A percentile compares a stretch with the other conserved stretches of the same genome.
Evolutionary conservation across 805 yeast genomes (phyloP).

Genomic region (Babjeviella inositovora): DNA sequence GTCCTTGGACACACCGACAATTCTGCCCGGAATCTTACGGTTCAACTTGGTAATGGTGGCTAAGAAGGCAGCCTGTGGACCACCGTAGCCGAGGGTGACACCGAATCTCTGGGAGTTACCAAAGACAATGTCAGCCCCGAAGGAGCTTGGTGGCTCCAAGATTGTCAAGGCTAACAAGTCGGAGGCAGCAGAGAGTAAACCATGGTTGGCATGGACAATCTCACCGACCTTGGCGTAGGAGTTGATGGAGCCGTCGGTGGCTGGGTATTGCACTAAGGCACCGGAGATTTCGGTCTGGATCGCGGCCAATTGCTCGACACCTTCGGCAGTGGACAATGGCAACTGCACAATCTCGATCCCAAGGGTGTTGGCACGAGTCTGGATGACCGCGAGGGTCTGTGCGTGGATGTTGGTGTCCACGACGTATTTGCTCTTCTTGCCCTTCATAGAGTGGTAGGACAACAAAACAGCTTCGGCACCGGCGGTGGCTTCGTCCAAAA

Average conservation of each 20-base stretch:
- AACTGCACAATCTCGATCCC: slow-evolving; percentile 47
- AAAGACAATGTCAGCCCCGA: slow-evolving; percentile 84
- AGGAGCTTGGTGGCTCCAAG: slow-evolving; percentile 67
- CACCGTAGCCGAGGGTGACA: slow-evolving; percentile 96
- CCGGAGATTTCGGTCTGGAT: slow-evolving; percentile 45
- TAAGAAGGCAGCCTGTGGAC: slow-evolving; percentile 97
- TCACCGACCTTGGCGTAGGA: slow-evolving; percentile 27
- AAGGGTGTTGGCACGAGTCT: slow-evolving; percentile 65
- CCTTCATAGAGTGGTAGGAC: slow-evolving; percentile 49
- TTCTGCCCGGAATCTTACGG: slow-evolving; percentile 92
- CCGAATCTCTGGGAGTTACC: slow-evolving; percentile 95
- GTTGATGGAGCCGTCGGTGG: slow-evolving; percentile 61
- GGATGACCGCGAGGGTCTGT: slow-evolving; percentile 71
- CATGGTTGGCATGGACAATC: slow-evolving; percentile 54
- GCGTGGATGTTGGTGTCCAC: slow-evolving; percentile 70
- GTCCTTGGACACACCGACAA: slow-evolving; percentile 87
- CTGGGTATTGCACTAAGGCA: slow-evolving; percentile 80
- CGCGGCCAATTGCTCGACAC: slow-evolving; percentile 14
- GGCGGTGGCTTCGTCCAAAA: slow-evolving; percentile 93
- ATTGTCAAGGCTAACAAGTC: slow-evolving; percentile 83
- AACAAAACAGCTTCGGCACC: slow-evolving; percentile 95
- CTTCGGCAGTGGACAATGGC: slow-evolving; percentile 20
- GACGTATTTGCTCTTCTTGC: slow-evolving; percentile 51
- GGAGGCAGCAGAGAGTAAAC: slow-evolving; percentile 73
- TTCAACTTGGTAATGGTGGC: slow-evolving; percentile 70